A percentile compares a stretch with the other conserved stretches of the same genome.
Conservation (phyloP, 345 rosid genomes). For the Acer negundo region DNA sequence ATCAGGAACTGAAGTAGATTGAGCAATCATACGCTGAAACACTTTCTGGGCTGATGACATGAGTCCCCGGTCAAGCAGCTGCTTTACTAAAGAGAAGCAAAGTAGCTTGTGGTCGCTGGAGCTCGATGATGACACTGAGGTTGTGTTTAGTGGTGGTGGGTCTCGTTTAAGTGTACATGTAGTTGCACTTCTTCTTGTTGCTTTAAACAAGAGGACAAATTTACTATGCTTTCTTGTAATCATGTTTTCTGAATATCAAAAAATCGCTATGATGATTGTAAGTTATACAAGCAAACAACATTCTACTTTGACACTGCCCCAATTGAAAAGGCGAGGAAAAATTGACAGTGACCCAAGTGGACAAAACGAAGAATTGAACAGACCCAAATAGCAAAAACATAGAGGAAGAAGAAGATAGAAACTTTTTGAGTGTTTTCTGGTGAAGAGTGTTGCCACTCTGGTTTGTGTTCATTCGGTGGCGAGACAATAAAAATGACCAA, state of each 20-base stretch:
- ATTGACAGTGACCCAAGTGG: no score
- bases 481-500: no score
- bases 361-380: no score
- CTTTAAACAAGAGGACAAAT: constrained; percentile 26
- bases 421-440: no score
- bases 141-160: constrained; percentile 19
- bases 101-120: constrained; percentile 37
- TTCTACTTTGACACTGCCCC: not conserved
- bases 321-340: not conserved
- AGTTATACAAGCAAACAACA: no score
- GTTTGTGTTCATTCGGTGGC: no score
- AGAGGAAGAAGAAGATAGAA: no score
- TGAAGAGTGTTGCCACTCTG: no score
- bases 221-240: constrained; percentile 24
- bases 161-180: constrained; percentile 37
- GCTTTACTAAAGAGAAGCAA: constrained; percentile 45
- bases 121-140: constrained; percentile 15
- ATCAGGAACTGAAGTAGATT: constrained; percentile 39
- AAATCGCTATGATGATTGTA: no score
- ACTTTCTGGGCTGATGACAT: constrained; percentile 45
- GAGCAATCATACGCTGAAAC: constrained; percentile 37
- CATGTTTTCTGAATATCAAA: constrained; percentile 22
- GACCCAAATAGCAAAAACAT: no score
- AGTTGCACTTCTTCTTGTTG: constrained; percentile 37
- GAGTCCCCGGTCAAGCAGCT: constrained; percentile 45